Conservation (phyloP, 202 grass and related monocot species). For the Setaria italica region DNA sequence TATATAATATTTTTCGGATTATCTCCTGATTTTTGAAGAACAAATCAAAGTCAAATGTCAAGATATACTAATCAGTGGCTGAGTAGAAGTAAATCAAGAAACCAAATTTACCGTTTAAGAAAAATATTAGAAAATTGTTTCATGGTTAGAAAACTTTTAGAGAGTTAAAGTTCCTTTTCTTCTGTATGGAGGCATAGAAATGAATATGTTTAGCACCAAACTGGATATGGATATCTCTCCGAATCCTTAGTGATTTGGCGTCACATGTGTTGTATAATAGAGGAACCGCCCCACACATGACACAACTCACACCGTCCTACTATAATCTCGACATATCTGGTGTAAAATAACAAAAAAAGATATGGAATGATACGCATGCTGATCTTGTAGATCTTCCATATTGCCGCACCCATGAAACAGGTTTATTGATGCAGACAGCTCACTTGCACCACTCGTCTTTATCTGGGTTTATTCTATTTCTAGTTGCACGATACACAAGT, state of each 20-base stretch:
- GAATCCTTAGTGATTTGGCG: conserved; percentile 41
- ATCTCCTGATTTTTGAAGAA: too few relatives aligned
- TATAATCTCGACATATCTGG: conserved; percentile 22
- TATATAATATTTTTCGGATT: neutral
- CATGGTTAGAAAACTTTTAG: neutral
- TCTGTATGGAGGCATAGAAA: neutral
- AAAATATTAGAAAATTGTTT: neutral
- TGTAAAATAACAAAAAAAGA: conserved; percentile 30
- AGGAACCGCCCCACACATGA: conserved; percentile 26
- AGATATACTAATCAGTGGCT: neutral
- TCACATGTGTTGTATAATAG: conserved; percentile 45
- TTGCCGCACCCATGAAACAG: conserved; percentile 28
- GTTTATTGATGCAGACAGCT: conserved; percentile 38
- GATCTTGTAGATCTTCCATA: conserved; percentile 42
- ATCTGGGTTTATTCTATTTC: conserved; percentile 34
- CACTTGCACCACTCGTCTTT: conserved; percentile 29
- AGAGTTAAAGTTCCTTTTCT: neutral
- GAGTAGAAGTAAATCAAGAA: neutral
- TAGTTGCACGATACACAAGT: neutral
- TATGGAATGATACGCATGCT: conserved; percentile 40
- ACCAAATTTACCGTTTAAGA: too few relatives aligned
- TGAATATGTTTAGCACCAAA: conserved; percentile 25
- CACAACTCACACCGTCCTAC: conserved; percentile 25
- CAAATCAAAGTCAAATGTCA: too few relatives aligned
- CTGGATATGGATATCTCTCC: conserved; percentile 37